Conservation (phyloP, 148 eudicot genomes). For the Pharnaceum exiguum region DNA sequence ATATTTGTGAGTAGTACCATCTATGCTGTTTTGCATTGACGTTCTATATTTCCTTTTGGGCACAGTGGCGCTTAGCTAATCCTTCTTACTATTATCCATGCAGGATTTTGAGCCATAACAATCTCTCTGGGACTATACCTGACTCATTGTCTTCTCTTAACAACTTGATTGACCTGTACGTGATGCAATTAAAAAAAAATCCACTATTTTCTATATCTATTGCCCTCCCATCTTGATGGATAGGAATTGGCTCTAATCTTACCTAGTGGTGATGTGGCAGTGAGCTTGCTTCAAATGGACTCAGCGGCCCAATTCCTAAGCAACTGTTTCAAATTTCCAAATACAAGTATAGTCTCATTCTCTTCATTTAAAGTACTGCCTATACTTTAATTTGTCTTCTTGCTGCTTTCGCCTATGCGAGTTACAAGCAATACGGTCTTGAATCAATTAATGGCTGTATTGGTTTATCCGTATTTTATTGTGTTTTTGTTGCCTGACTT, state of each 20-base stretch:
- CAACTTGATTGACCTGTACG: constrained; percentile 72
- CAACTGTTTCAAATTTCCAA: constrained; percentile 56
- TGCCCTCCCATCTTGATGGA: too few species aligned
- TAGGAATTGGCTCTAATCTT: constrained; percentile 13
- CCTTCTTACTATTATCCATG: constrained; percentile 11
- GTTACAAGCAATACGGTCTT: background rate
- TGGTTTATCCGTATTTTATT: constrained; percentile 1
- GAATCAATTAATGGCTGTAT: background rate
- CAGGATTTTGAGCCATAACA: constrained; percentile 76
- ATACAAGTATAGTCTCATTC: constrained; percentile 51
- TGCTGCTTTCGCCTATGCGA: too few species aligned
- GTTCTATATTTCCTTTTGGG: background rate
- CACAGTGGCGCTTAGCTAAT: background rate
- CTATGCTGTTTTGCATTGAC: constrained; percentile 7
- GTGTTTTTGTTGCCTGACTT: constrained; percentile 15
- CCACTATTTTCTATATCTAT: too few species aligned
- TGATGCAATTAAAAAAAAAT: too few species aligned
- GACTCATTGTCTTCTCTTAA: constrained; percentile 60
- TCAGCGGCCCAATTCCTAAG: constrained; percentile 70
- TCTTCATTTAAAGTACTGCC: background rate
- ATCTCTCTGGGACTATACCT: constrained; percentile 75
- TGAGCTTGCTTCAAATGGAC: constrained; percentile 68
- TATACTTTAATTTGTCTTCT: background rate
- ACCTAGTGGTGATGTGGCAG: constrained; percentile 40
- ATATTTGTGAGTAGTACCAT: constrained; percentile 60